A percentile compares a stretch with the other conserved stretches of the same genome.
Conservation (phyloP, 176 grass and related monocot genomes). For the Olyra latifolia region DNA sequence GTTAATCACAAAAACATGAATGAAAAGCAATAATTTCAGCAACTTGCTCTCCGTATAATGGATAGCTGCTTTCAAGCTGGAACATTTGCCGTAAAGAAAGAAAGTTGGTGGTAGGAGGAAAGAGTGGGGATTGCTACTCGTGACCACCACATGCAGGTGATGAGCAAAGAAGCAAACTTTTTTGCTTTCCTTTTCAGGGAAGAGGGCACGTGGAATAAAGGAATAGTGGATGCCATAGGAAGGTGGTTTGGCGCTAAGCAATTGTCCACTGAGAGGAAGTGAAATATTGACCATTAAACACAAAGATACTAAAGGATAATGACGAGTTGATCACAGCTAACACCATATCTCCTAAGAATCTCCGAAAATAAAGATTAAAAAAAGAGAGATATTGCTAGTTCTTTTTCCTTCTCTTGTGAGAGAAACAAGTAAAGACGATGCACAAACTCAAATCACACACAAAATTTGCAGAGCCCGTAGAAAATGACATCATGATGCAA, state of each 20-base stretch:
- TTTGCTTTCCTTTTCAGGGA: constrained; percentile 44
- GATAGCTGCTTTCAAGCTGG: constrained; percentile 46
- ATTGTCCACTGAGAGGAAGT: constrained; percentile 12
- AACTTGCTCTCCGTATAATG: constrained; percentile 24
- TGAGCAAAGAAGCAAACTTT: constrained; percentile 66
- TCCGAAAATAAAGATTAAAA: neutral
- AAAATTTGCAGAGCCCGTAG: neutral
- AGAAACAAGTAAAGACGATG: constrained; percentile 6
- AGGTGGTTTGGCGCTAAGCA: constrained; percentile 17
- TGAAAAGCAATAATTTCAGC: neutral
- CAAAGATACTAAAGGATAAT: neutral
- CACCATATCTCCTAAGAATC: constrained; percentile 9
- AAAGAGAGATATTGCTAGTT: neutral
- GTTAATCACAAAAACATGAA: constrained; percentile 24
- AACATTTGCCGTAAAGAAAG: constrained; percentile 33
- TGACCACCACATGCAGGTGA: constrained; percentile 49
- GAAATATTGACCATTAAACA: constrained; percentile 11
- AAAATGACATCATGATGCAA: neutral
- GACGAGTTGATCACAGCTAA: constrained; percentile 17
- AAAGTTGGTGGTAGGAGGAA: constrained; percentile 45
- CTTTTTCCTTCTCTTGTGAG: neutral
- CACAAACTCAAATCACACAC: neutral
- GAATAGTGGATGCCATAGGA: constrained; percentile 28
- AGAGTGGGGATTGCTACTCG: constrained; percentile 42
- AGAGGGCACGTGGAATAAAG: constrained; percentile 35